These are phyloP conservation scores for Primulina tabacum DNA, from an alignment of 257 asterid species.

Conservation along the genomic window DNA sequence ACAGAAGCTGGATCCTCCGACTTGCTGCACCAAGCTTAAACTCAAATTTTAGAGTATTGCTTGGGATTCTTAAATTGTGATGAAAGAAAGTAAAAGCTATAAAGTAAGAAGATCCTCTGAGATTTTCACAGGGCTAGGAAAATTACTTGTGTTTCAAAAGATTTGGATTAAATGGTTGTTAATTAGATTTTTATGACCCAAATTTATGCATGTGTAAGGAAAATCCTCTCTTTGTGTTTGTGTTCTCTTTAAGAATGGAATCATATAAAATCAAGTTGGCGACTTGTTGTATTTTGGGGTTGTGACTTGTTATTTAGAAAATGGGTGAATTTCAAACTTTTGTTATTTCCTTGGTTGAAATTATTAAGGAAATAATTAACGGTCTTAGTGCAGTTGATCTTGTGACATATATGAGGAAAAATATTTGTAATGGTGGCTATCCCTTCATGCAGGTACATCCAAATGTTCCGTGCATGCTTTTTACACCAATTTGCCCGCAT, in stretches of 20 bases:
- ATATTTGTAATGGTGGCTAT: slow-evolving; percentile 11
- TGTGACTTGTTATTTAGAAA: neutral
- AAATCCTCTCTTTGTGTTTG: neutral
- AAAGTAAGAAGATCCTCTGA: neutral
- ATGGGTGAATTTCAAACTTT: neutral
- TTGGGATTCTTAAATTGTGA: neutral
- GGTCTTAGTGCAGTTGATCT: slow-evolving; percentile 1
- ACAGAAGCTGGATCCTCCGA: neutral
- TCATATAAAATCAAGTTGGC: neutral
- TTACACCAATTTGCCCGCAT: slow-evolving; percentile 96
- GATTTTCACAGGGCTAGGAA: slow-evolving; percentile 4
- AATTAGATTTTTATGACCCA: neutral
- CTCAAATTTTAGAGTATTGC: neutral
- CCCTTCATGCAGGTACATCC: slow-evolving; percentile 81
- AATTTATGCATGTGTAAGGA: neutral
- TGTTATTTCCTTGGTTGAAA: neutral
- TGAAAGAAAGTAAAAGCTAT: slow-evolving; percentile 17
- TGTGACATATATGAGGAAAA: neutral
- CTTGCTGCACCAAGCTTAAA: neutral
- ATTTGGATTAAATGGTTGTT: neutral
- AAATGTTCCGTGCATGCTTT: slow-evolving; percentile 98
- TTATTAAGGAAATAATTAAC: slow-evolving; percentile 9
- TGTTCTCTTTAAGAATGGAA: neutral
- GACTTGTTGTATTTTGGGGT: neutral
- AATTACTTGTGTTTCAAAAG: neutral